Evolutionary conservation across 495 filamentous ascomycete species (phyloP).

Genomic region (Ramalina peruviana): DNA sequence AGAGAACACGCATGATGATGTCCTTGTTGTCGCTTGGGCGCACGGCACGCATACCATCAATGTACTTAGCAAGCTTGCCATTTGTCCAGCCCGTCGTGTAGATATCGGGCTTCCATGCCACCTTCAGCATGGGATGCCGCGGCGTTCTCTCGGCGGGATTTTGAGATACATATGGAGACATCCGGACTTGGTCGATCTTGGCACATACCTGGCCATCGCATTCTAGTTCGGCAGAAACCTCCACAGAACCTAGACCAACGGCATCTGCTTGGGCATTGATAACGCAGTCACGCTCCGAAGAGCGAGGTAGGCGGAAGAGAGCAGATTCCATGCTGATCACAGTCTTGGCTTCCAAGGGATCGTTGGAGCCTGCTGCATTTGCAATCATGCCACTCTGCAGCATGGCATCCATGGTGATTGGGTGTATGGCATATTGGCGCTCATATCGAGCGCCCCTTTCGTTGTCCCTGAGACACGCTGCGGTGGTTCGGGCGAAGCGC

Average conservation of each 20-base stretch:
- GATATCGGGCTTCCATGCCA: background rate
- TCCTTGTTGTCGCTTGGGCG: no score
- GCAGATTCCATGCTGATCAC: constrained; percentile 3
- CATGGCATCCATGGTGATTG: constrained; percentile 18
- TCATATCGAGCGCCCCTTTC: background rate
- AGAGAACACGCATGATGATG: no score
- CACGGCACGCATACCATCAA: no score
- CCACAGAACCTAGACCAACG: background rate
- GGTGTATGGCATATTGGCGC: constrained; percentile 18
- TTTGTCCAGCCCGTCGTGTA: no score
- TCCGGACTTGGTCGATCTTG: background rate
- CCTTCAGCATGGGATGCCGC: constrained; percentile 4
- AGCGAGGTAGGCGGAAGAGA: background rate
- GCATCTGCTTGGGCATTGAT: background rate
- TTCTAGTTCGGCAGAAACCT: background rate
- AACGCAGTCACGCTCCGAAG: background rate
- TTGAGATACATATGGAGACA: background rate
- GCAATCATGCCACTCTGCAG: constrained; percentile 19
- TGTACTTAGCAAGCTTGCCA: no score
- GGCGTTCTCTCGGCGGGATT: background rate
- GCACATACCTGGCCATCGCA: background rate
- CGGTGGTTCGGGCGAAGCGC: background rate
- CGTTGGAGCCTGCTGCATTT: constrained; percentile 1
- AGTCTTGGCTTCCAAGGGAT: constrained; percentile 1
- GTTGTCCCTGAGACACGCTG: background rate